Percentiles rank a stretch among this genome's conserved stretches.
These are phyloP conservation scores for Termitomyces bulborhizus DNA, from an alignment of 768 basidiomycete species.

Conservation along the genomic window DNA sequence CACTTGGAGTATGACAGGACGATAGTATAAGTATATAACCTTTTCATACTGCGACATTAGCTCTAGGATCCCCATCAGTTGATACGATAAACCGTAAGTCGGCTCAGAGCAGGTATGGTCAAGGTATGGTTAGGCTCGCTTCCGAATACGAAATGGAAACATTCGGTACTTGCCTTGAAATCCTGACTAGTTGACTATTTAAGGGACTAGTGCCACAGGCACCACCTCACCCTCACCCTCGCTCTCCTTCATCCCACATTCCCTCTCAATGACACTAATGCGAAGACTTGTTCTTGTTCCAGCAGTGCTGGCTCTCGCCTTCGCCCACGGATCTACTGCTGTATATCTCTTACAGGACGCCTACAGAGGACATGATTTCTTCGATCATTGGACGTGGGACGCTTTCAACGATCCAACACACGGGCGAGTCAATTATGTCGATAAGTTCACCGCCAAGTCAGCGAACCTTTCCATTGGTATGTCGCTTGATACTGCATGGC, in stretches of 20 bases:
- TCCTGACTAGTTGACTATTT: background rate
- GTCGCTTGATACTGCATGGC: constrained; percentile 4
- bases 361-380: constrained; percentile 28
- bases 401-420: constrained; percentile 55
- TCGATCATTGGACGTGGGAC: constrained; percentile 42
- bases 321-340: background rate
- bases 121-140: background rate
- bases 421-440: constrained; percentile 57
- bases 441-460: constrained; percentile 31
- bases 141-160: background rate
- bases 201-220: background rate
- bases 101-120: no score
- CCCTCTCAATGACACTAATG: background rate
- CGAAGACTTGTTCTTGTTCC: constrained; percentile 1
- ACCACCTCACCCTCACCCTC: background rate
- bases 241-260: constrained; percentile 1
- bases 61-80: no score
- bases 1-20: no score
- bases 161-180: background rate
- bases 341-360: constrained; percentile 7
- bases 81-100: no score
- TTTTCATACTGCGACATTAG: background rate
- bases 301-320: constrained; percentile 1
- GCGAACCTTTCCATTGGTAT: constrained; percentile 43
- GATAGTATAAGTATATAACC: no score